Base-by-base conservation (phyloP, 2,329 filamentous ascomycete species). In the Talaromyces pinophilus region DNA sequence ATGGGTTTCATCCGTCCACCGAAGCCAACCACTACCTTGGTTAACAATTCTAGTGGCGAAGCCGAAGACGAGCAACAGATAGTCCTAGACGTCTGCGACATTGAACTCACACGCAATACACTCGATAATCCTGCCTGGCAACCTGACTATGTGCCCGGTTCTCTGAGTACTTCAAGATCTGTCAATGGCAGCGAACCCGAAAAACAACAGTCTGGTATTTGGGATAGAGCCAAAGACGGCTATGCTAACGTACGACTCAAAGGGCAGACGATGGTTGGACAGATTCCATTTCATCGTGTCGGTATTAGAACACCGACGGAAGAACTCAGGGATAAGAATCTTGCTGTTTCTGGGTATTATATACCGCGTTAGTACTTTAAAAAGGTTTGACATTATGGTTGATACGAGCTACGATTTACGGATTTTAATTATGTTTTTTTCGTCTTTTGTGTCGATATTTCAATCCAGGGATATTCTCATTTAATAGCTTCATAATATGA, bases 281-380 rank as follows among this genome's bases (percentile, higher is more conserved):
- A 81, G 63, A 79, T 90, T 3, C 88, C 88, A 2, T 70, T 88
- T 55, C 86, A 90, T 72, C 79, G 80, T 71, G 79, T 84, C 2
- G 88, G 88, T 0, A 81, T 91, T 52, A 81, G 88, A 62, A 86
- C 83, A 13, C 67, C 69, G 5, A 69, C 71, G 19, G 74, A 76
- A 44, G 71, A 79, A 33, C 72, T 82, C 72, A 81, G 81, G 69
- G 86, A 90, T 69, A 79, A 79, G 55, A 69, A 74, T 38, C 52
- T 78, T 11, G 69, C 69, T 6, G 69, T 73, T 6, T 77, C 76
- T 69, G 80, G 80, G 1, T 81, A 78, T 69, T 81, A 75, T 69
- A 75, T 81, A 17, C 52, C 42, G 13, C 52, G 67, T 17, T 68
- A 44, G 28, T 15, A 28, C 25, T 6, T 57, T 15, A 4, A 4